phyloP scores from a whole-genome alignment of 805 yeast genomes.

The Candida michaelii region DNA sequence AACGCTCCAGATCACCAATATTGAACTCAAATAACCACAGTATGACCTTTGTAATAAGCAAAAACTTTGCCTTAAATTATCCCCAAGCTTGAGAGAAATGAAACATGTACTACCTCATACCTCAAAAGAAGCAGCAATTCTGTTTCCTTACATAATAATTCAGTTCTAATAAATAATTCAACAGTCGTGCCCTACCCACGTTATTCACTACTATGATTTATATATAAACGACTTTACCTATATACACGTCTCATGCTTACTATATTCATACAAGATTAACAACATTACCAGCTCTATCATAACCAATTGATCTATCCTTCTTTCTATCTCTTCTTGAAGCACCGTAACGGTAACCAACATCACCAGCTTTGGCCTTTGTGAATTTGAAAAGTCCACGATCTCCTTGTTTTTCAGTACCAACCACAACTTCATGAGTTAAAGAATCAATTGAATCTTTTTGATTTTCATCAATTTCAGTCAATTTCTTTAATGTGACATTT shows the following conservation, averaged over 20 bases:
- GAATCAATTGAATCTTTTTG: neutral
- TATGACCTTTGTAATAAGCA: too few relatives aligned
- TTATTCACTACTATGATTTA: too few relatives aligned
- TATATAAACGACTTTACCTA: conserved; percentile 7
- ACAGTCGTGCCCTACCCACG: too few relatives aligned
- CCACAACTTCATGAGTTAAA: conserved; percentile 28
- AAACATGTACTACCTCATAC: too few relatives aligned
- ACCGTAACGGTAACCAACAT: conserved; percentile 91
- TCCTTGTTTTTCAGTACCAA: conserved; percentile 63
- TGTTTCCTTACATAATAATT: too few relatives aligned
- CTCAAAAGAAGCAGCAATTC: too few relatives aligned
- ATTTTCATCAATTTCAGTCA: conserved; percentile 55
- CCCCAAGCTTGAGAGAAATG: too few relatives aligned
- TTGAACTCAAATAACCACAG: too few relatives aligned
- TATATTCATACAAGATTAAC: conserved; percentile 24
- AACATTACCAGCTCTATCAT: conserved; percentile 65
- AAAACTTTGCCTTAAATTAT: too few relatives aligned
- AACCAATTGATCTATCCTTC: conserved; percentile 76
- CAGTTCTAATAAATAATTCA: too few relatives aligned
- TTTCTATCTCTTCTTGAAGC: conserved; percentile 84
- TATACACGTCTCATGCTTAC: conserved; percentile 5
- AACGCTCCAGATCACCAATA: too few relatives aligned
- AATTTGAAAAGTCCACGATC: conserved; percentile 75
- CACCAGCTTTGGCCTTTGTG: conserved; percentile 74
- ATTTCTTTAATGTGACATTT: conserved; percentile 65